phyloP scores from a whole-genome alignment of 768 basidiomycete genomes.

The Rhodosporidiobolus sp. region DNA sequence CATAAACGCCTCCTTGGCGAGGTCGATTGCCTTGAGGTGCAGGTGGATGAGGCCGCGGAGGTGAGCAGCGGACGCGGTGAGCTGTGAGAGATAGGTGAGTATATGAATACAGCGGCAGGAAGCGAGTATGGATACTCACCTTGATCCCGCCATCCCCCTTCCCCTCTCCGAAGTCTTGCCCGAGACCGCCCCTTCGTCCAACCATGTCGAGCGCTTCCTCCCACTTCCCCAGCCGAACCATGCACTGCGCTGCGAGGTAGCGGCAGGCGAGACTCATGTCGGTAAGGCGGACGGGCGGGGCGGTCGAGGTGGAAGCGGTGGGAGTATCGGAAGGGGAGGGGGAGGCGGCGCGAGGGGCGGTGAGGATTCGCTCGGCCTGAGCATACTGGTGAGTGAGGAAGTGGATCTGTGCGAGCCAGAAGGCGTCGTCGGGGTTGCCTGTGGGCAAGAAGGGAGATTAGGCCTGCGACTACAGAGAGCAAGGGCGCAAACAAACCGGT shows the following conservation, averaged over 20 bases:
- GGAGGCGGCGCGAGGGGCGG: slow-evolving; percentile 69
- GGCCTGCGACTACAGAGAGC: background rate
- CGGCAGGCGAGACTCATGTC: slow-evolving; percentile 79
- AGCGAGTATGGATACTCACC: slow-evolving; percentile 51
- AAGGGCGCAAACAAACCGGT: slow-evolving; percentile 61
- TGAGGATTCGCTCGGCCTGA: slow-evolving; percentile 85
- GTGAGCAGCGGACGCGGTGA: slow-evolving; percentile 96
- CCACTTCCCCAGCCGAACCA: slow-evolving; percentile 90
- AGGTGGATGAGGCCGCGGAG: slow-evolving; percentile 89
- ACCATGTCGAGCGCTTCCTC: slow-evolving; percentile 85
- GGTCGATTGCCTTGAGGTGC: slow-evolving; percentile 81
- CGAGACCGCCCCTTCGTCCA: slow-evolving; percentile 51
- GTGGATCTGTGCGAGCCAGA: slow-evolving; percentile 97
- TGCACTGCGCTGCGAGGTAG: slow-evolving; percentile 93
- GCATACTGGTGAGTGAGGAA: slow-evolving; percentile 95
- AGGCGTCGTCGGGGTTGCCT: slow-evolving; percentile 97
- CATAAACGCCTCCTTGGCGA: slow-evolving; percentile 92
- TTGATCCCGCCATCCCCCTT: slow-evolving; percentile 86
- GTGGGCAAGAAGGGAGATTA: background rate
- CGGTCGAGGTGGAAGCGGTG: slow-evolving; percentile 4
- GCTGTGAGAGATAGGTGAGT: slow-evolving; percentile 53
- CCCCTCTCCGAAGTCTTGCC: slow-evolving; percentile 63
- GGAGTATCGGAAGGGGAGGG: slow-evolving; percentile 47
- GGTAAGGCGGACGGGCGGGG: slow-evolving; percentile 34
- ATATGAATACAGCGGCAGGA: background rate